Evolutionary conservation across 441 rosid species (phyloP).

Genomic region (Iberis amara): DNA sequence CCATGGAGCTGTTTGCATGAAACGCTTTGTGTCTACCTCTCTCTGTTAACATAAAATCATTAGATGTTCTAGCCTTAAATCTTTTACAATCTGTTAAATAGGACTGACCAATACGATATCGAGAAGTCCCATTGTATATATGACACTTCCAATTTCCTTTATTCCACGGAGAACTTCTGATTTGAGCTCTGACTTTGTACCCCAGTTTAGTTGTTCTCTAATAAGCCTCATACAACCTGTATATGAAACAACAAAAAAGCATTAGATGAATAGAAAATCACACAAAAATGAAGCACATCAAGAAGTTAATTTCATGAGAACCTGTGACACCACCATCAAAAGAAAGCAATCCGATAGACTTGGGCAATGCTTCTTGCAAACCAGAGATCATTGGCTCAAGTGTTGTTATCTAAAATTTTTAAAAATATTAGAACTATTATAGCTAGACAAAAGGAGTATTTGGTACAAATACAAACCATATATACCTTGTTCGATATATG

Average conservation of each 20-base stretch:
- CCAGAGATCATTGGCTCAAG: conserved; percentile 91
- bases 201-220: conserved; percentile 93
- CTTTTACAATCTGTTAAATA: not conserved
- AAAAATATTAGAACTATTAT: conserved; percentile 3
- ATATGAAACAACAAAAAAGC: conserved; percentile 6
- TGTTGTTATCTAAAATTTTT: conserved; percentile 51
- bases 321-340: conserved; percentile 97
- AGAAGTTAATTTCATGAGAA: conserved; percentile 21
- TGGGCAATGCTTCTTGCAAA: conserved; percentile 90
- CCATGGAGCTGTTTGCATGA: conserved; percentile 98
- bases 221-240: conserved; percentile 94
- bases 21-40: conserved; percentile 78
- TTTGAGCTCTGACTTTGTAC: conserved; percentile 81
- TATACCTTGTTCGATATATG: conserved; percentile 92
- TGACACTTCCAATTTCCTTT: conserved; percentile 93
- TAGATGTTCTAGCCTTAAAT: conserved; percentile 5
- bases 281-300: conserved; percentile 3
- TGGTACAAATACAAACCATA: conserved; percentile 10
- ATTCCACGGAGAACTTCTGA: conserved; percentile 88
- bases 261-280: not conserved
- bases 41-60: conserved; percentile 41
- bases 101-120: conserved; percentile 87
- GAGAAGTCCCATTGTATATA: conserved; percentile 94
- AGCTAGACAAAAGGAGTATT: conserved; percentile 9
- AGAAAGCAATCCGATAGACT: conserved; percentile 93